phyloP scores from a whole-genome alignment of 768 basidiomycete species.

The Lentinula aciculospora region DNA sequence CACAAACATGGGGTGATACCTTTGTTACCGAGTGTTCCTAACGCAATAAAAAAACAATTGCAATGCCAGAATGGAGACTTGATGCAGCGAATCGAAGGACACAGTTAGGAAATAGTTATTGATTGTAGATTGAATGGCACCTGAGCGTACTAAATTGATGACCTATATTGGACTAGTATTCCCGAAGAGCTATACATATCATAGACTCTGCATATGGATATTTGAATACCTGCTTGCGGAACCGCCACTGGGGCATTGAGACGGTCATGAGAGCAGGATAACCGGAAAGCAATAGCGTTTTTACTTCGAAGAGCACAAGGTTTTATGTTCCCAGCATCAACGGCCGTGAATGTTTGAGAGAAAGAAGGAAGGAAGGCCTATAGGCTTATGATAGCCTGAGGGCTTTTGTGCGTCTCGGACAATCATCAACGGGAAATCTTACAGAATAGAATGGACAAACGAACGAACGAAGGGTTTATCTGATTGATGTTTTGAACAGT shows the following conservation, averaged over 20 bases:
- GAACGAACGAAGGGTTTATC: background rate
- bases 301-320: background rate
- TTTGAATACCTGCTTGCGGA: background rate
- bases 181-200: background rate
- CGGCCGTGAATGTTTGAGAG: background rate
- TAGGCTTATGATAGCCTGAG: background rate
- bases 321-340: background rate
- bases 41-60: background rate
- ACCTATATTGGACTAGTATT: background rate
- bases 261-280: background rate
- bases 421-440: background rate
- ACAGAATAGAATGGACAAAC: background rate
- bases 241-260: background rate
- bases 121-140: background rate
- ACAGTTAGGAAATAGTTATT: background rate
- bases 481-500: background rate
- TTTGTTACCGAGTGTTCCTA: background rate
- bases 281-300: background rate
- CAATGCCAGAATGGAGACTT: background rate
- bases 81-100: background rate
- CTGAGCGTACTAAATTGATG: background rate
- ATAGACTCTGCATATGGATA: background rate
- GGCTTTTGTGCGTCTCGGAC: background rate
- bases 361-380: background rate
- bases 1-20: background rate